phyloP scores from a whole-genome alignment of 768 basidiomycete genomes.

The Kwoniella dendrophila region DNA sequence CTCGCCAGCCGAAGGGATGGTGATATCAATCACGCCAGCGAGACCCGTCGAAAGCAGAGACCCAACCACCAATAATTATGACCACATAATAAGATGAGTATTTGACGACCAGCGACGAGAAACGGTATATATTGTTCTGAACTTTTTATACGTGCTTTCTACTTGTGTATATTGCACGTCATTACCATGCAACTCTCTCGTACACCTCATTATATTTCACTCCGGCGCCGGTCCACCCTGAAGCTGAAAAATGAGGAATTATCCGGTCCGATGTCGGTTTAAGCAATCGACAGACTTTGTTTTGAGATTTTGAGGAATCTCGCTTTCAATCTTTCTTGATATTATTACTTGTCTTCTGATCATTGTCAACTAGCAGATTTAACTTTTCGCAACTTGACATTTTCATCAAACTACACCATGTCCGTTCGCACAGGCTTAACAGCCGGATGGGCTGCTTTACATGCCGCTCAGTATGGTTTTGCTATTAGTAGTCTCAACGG shows the following conservation, averaged over 20 bases:
- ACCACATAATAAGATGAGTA: not conserved
- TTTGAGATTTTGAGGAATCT: not conserved
- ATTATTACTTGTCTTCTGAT: too few species aligned
- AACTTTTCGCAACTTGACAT: too few species aligned
- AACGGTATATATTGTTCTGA: too few species aligned
- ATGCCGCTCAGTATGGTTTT: conserved; percentile 65
- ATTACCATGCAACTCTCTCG: not conserved
- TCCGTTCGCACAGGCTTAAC: conserved; percentile 31
- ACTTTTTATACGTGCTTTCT: too few species aligned
- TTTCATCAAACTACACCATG: not conserved
- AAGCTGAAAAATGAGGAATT: not conserved
- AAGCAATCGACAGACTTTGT: not conserved
- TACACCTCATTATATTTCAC: not conserved
- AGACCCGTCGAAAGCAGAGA: conserved; percentile 3
- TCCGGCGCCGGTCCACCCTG: conserved; percentile 3
- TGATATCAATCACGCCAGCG: conserved; percentile 7
- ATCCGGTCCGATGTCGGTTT: not conserved
- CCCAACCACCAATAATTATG: not conserved
- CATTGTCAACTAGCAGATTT: too few species aligned
- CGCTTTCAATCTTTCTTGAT: not conserved
- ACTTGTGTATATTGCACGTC: not conserved
- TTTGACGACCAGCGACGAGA: too few species aligned
- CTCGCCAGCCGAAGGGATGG: conserved; percentile 10
- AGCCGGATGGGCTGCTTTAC: conserved; percentile 44
- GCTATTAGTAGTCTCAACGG: conserved; percentile 89